phyloP scores from a whole-genome alignment of 1,284 basidiomycete species.

The Trametes versicolor region DNA sequence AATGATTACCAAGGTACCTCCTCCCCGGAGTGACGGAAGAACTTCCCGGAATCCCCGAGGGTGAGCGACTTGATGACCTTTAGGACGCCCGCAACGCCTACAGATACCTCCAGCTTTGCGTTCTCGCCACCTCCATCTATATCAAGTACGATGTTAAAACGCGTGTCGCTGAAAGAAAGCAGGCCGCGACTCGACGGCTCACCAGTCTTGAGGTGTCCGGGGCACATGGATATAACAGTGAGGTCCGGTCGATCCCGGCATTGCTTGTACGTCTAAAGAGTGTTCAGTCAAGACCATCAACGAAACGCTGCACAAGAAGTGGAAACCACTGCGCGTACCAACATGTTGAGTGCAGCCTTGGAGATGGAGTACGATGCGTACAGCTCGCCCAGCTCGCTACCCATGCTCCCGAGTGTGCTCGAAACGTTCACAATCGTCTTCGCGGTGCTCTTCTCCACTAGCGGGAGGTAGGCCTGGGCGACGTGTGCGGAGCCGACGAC shows the following conservation, averaged over 20 bases:
- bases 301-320: no score
- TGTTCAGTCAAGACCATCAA: not conserved
- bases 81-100: not conserved
- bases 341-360: constrained; percentile 43
- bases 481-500: constrained; percentile 46
- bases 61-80: not conserved
- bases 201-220: constrained; percentile 42
- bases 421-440: constrained; percentile 49
- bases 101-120: not conserved
- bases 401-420: constrained; percentile 43
- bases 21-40: constrained; percentile 3
- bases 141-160: no score
- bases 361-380: constrained; percentile 40
- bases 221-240: constrained; percentile 34
- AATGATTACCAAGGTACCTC: not conserved
- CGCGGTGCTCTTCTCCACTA: constrained; percentile 42
- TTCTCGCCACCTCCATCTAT: constrained; percentile 2
- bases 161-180: not conserved
- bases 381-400: constrained; percentile 32
- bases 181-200: no score
- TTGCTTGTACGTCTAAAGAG: constrained; percentile 41
- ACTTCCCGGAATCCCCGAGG: constrained; percentile 4
- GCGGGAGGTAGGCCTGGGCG: constrained; percentile 43
- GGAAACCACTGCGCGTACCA: constrained; percentile 26
- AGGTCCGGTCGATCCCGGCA: constrained; percentile 30